Base-by-base conservation (phyloP, 148 eudicot genomes). In the Rheum nobile region DNA sequence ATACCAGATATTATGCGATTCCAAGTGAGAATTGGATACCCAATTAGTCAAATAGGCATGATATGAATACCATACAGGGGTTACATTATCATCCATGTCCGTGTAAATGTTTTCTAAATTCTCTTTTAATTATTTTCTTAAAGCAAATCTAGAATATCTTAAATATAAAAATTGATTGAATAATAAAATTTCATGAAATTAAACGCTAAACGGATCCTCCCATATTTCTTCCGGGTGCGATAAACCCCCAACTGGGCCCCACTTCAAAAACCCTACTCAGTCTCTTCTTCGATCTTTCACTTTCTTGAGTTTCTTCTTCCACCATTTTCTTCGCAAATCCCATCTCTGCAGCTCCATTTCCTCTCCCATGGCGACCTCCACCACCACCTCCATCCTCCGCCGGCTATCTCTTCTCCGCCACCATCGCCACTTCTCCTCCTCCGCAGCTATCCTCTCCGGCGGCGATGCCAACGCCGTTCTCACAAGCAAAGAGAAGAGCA, bases 401-500 rank as follows among this genome's bases (percentile, higher is more conserved):
- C 70, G 70, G 3, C 70, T 65, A 41, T 65, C 70, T 65, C 38
- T 65, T 34, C 70, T 65, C 39, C 70, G 70, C 70, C 70, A 65
- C n/a, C 24, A 65, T 1, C 70, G 70, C 6, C 70, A 34, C 22
- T 17, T 65, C 13, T 65, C 70, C 22, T 65, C 70, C 2, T 14
- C 70, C 41, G 39, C 70, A 6, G 8, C 70, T 2, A 65, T 65
- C 39, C 70, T 65, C 39, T 16, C 70, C 70, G 70, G 41, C 12
- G 70, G 41, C 22, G 70, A 65, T 34, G 16, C 70, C 70, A 34
- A 7, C 50, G 50, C 73, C 28, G 73, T 71, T 28, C 73, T 71
- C 50, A 43, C 48, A 17, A 71, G 73, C 73, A 43, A 71, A 22
- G 73, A 71, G 39, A 88, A 90, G 75, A 75, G 97, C 0, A 81